These are phyloP conservation scores for Turnera subulata DNA, from an alignment of 345 rosid species.

Conservation along the genomic window DNA sequence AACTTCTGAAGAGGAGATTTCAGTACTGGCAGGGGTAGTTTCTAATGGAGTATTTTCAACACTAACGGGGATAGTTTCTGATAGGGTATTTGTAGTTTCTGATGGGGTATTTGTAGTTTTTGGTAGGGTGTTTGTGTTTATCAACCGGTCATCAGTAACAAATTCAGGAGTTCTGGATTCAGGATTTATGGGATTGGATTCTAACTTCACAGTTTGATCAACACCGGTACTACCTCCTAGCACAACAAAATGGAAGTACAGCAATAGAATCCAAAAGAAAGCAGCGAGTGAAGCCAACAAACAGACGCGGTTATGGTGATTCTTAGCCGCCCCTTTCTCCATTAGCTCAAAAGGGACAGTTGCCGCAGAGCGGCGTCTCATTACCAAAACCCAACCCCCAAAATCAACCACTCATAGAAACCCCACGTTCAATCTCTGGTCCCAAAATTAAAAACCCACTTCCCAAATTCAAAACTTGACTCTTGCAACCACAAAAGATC, in stretches of 20 bases:
- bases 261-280: conserved; percentile 58
- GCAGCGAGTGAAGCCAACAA: conserved; percentile 48
- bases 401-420: neutral
- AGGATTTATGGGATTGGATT: conserved; percentile 18
- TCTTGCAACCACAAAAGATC: neutral
- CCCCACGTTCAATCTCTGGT: neutral
- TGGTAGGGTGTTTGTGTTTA: neutral
- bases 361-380: conserved; percentile 67
- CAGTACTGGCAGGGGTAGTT: conserved; percentile 5
- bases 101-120: neutral
- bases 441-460: conserved; percentile 13
- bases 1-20: neutral
- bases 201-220: conserved; percentile 32
- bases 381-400: conserved; percentile 15
- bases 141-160: conserved; percentile 13
- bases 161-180: conserved; percentile 25
- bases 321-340: conserved; percentile 62
- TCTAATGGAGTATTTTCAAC: neutral
- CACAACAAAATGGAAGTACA: conserved; percentile 66
- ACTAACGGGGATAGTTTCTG: conserved; percentile 7
- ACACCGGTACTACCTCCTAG: conserved; percentile 28
- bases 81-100: neutral
- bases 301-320: conserved; percentile 49
- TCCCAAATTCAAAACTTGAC: conserved; percentile 9
- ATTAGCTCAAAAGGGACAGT: conserved; percentile 33